Evolutionary conservation across 2,329 filamentous ascomycete genomes (phyloP).

Genomic region (Elsinoe fawcettii): DNA sequence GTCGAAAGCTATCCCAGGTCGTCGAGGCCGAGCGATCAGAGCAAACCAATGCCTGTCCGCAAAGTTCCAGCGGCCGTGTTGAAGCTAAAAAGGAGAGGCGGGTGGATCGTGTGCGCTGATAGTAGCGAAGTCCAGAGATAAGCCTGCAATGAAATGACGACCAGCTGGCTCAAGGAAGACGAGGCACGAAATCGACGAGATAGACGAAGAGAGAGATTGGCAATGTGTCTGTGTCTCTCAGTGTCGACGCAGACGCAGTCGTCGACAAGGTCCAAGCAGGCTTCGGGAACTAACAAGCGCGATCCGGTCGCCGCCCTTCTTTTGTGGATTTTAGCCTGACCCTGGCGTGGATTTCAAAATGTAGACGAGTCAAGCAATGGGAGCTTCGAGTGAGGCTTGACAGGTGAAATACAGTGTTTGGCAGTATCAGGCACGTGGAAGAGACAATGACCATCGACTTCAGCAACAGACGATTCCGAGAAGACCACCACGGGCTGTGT

Average conservation of each 20-base stretch:
- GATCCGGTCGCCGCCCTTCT: not conserved
- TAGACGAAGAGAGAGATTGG: slow-evolving; percentile 4
- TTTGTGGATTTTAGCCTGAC: slow-evolving; percentile 5
- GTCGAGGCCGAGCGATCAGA: slow-evolving; percentile 15
- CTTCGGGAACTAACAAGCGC: slow-evolving; percentile 9
- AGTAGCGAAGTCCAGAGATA: not conserved
- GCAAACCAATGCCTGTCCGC: slow-evolving; percentile 20
- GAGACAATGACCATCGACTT: not conserved
- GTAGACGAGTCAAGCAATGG: slow-evolving; percentile 2
- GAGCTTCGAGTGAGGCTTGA: not conserved
- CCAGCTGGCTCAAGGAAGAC: not conserved
- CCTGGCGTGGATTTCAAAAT: not conserved
- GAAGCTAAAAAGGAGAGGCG: not conserved
- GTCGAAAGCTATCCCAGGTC: not conserved
- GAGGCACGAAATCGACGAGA: not conserved
- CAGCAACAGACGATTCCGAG: not conserved
- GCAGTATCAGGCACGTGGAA: not conserved
- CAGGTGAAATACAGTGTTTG: not conserved
- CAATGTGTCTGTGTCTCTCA: slow-evolving; percentile 1
- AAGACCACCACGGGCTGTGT: not conserved
- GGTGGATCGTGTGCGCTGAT: not conserved
- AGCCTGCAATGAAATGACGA: not conserved
- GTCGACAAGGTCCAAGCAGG: slow-evolving; percentile 1
- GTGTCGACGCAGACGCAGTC: not conserved
- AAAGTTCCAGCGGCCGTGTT: not conserved